Evolutionary conservation across 306 rosid species (phyloP), one percentile per base, ranked within the genome.

Genomic region (Hippophae gyantsensis): DNA sequence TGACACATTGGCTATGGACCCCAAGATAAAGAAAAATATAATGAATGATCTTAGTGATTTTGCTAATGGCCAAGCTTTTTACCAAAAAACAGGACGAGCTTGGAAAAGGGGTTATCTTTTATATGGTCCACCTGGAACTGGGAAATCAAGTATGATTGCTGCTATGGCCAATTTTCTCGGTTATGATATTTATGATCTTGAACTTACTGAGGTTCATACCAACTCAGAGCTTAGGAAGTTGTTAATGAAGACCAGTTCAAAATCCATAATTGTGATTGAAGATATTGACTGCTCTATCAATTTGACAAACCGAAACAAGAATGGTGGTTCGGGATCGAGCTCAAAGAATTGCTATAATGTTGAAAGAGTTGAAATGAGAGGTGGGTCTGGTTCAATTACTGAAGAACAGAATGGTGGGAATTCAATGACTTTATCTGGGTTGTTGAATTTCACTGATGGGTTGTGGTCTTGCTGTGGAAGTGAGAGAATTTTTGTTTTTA

Each of bases 381-480:
- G 62, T 12, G 84, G 66, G 8, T 51, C 67, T 51, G 70, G 48
- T 1, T 8, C 72, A 32, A 32, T 32, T 32, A 32, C 38, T 0
- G 83, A 73, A 0, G 95, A 79, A 3, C 90, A 79, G 2, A 78
- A 75, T 1, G 81, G 81, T 50, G 90, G 85, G 13, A 83, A 81
- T 48, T 71, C 95, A 5, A 86, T 88, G 4, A 92, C 99, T 0
- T 95, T 92, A 0, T 92, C 99, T 0, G 99, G 99, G 23, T 60
- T 92, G 60, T 69, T 92, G 71, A 92, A 92, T 74, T 92, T 92
- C 51, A 92, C 97, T 0, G 99, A 92, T 59, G 99, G 99, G 48
- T 74, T 92, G 59, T 92, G 99, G 99, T 92, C 99, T 0, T 92
- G 99, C 9, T 92, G 99, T 42, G 99, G 99, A 32, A 92, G 97